Conservation (phyloP, 768 basidiomycete genomes). For the Suillus brevipes region DNA sequence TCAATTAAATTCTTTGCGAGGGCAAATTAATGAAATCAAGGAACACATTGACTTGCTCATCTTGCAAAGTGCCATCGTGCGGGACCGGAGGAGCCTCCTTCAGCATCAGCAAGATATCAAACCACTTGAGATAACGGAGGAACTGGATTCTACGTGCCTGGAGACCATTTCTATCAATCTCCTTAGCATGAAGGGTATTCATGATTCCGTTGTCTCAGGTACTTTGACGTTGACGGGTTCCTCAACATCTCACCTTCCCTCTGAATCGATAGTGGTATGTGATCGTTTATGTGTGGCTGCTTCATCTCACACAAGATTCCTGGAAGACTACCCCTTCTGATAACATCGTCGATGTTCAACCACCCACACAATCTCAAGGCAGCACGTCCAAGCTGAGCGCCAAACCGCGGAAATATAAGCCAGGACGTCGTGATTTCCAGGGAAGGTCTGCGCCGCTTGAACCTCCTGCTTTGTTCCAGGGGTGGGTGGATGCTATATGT, state of each 20-base stretch:
- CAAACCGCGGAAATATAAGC: background rate
- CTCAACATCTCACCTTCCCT: background rate
- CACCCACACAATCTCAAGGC: background rate
- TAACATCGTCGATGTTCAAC: background rate
- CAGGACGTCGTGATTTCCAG: background rate
- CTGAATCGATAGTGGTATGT: background rate
- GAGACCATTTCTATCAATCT: background rate
- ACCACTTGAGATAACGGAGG: background rate
- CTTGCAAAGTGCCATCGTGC: background rate
- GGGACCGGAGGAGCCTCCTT: background rate
- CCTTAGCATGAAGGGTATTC: background rate
- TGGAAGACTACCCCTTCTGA: background rate
- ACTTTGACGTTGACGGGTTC: background rate
- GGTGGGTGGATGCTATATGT: background rate
- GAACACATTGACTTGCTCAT: background rate
- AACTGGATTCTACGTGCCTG: background rate
- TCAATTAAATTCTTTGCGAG: background rate
- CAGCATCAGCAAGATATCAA: background rate
- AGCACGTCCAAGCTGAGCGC: background rate
- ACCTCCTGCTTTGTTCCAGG: background rate
- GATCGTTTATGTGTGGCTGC: background rate
- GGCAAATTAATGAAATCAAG: background rate
- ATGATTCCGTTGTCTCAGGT: background rate
- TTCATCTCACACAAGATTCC: background rate
- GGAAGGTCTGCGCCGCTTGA: background rate